Evolutionary conservation across 352 stramenopile genomes (phyloP), one percentile per base, ranked within the genome.

Genomic region (Achlya hypogyna): DNA sequence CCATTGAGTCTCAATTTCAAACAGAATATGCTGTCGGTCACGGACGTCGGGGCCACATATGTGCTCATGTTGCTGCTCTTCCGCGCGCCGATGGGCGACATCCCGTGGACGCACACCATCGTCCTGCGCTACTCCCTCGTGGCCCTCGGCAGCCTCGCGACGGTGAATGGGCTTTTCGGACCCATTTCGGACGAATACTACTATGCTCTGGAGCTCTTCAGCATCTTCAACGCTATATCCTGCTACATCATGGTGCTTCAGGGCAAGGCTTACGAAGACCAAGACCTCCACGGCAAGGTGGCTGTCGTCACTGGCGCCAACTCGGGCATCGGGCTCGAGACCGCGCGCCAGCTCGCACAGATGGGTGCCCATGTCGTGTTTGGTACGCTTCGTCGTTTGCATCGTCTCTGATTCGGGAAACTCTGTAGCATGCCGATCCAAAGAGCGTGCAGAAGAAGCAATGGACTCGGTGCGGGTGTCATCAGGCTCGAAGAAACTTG

Each of bases 301-400:
- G 82, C 77, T 20, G 72, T 96, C 60, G 76, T 97, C 40, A 96
- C 89, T 0, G 89, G 89, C 27, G 75, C 73, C 38, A 96, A 96
- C 73, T 86, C 86, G 23, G 87, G 89, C 0, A 90, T 97, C 65
- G 89, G 87, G n/a, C 91, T 83, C 52, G 74, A 82, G 65, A 91
- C 85, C 1, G 77, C 87, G 8, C 62, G 74, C 28, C 71, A 75
- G 47, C 63, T 96, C 52, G 84, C 75, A 8, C 59, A 78, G 49
- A 79, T 84, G 51, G 71, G 74, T 16, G 87, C 78, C 45, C 62
- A 82, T 25, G 88, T 96, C n/a, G 74, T 97, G 32, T 67, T 67
- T 58, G 60, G 60, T 67, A 59, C 32, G 25, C 23, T 9, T 0
- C 1, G 6, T 38, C 14, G 12, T 1, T 10, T 45, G 38, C 38